phyloP scores from a whole-genome alignment of 2,329 filamentous ascomycete genomes.

The Colletotrichum falcatum region DNA sequence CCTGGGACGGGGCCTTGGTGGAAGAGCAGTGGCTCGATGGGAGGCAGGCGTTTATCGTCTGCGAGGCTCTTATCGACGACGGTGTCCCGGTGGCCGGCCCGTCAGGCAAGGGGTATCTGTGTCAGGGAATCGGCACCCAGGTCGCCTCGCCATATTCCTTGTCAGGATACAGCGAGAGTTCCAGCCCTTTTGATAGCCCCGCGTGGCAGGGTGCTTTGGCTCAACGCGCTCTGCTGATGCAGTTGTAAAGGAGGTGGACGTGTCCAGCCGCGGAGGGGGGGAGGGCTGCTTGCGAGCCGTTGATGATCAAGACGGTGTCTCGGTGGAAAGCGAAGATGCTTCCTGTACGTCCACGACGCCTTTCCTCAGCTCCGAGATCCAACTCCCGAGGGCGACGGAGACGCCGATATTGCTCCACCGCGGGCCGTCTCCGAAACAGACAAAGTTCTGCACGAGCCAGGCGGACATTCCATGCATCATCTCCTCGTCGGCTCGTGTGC shows the following conservation, averaged over 20 bases:
- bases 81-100: neutral
- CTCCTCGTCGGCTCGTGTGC: neutral
- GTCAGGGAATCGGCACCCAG: neutral
- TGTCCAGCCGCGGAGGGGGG: no score
- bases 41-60: neutral
- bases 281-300: neutral
- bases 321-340: no score
- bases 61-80: neutral
- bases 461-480: slow-evolving; percentile 14
- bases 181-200: no score
- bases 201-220: neutral
- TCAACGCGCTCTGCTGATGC: neutral
- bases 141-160: neutral
- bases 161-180: neutral
- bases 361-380: slow-evolving; percentile 16
- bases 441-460: slow-evolving; percentile 24
- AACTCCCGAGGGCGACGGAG: slow-evolving; percentile 29
- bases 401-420: slow-evolving; percentile 29
- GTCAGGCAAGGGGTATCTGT: neutral
- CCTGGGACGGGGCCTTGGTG: slow-evolving; percentile 11
- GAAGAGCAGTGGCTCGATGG: slow-evolving; percentile 12
- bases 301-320: neutral
- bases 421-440: slow-evolving; percentile 38
- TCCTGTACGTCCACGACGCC: neutral
- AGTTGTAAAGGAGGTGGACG: neutral